These are phyloP conservation scores for Pyrus pyrifolia DNA, from an alignment of 306 rosid genomes.

Conservation along the genomic window DNA sequence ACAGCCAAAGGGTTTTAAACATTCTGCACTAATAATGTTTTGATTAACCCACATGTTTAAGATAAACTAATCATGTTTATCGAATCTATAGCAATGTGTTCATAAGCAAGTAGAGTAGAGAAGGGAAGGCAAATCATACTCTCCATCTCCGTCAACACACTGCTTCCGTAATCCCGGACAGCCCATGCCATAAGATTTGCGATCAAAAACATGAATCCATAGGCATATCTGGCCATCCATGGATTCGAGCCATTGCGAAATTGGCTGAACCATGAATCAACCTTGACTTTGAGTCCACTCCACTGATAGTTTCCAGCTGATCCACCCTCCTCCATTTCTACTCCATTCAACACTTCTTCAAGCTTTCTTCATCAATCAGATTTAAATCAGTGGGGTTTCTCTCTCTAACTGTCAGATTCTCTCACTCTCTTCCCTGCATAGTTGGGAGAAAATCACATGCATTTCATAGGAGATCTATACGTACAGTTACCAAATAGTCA, in stretches of 20 bases:
- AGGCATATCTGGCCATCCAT: conserved; percentile 92
- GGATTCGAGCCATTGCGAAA: conserved; percentile 82
- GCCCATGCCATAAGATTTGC: conserved; percentile 89
- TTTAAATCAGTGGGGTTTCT: not conserved
- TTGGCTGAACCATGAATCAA: conserved; percentile 56
- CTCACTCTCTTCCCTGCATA: conserved; percentile 7
- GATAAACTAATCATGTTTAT: not conserved
- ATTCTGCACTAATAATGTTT: not conserved
- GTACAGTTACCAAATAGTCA: not conserved
- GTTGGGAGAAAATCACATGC: not conserved
- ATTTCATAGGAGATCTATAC: not conserved
- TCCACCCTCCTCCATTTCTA: conserved; percentile 37
- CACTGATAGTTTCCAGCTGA: not conserved
- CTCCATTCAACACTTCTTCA: conserved; percentile 7
- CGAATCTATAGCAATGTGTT: not conserved
- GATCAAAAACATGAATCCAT: conserved; percentile 62
- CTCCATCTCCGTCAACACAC: conserved; percentile 48
- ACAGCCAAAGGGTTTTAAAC: conserved; percentile 3
- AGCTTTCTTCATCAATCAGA: conserved; percentile 5
- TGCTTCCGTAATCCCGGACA: conserved; percentile 66
- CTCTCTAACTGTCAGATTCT: not conserved
- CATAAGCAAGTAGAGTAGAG: conserved; percentile 5
- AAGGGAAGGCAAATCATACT: conserved; percentile 32
- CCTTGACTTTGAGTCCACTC: conserved; percentile 10
- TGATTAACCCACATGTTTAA: not conserved